phyloP scores from a whole-genome alignment of 805 yeast genomes.

The Candida sakaeoensis region DNA sequence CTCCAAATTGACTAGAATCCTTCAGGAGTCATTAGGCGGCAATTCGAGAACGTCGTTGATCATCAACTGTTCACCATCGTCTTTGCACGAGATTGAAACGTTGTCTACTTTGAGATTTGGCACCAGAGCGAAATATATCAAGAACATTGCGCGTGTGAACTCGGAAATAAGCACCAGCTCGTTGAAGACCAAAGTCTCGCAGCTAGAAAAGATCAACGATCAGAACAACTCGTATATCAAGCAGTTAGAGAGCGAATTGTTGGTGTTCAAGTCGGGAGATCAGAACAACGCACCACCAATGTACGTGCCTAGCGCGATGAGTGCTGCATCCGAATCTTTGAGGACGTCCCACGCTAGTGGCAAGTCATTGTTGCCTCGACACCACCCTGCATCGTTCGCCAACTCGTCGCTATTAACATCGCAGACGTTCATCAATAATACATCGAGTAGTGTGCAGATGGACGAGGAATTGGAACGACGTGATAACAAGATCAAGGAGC shows the following conservation, averaged over 20 bases:
- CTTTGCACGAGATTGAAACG: slow-evolving; percentile 70
- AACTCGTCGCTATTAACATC: slow-evolving; percentile 5
- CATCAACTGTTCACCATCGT: slow-evolving; percentile 85
- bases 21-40: slow-evolving; percentile 85
- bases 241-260: slow-evolving; percentile 40
- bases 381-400: background rate
- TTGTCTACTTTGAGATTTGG: slow-evolving; percentile 85
- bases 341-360: too few species aligned
- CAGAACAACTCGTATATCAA: slow-evolving; percentile 28
- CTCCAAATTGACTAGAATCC: slow-evolving; percentile 68
- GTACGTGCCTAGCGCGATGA: background rate
- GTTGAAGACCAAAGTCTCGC: slow-evolving; percentile 37
- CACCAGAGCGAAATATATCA: slow-evolving; percentile 76
- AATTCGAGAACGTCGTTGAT: slow-evolving; percentile 80
- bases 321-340: too few species aligned
- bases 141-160: slow-evolving; percentile 63
- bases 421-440: background rate
- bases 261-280: slow-evolving; percentile 23
- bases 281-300: slow-evolving; percentile 1
- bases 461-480: slow-evolving; percentile 23
- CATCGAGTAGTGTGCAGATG: background rate
- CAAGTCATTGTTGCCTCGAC: too few species aligned
- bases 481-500: slow-evolving; percentile 26
- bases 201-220: slow-evolving; percentile 32
- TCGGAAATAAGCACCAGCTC: slow-evolving; percentile 52